These are phyloP conservation scores for Byssoonygena ceratinophila DNA, from an alignment of 2,329 filamentous ascomycete genomes.

Conservation along the genomic window DNA sequence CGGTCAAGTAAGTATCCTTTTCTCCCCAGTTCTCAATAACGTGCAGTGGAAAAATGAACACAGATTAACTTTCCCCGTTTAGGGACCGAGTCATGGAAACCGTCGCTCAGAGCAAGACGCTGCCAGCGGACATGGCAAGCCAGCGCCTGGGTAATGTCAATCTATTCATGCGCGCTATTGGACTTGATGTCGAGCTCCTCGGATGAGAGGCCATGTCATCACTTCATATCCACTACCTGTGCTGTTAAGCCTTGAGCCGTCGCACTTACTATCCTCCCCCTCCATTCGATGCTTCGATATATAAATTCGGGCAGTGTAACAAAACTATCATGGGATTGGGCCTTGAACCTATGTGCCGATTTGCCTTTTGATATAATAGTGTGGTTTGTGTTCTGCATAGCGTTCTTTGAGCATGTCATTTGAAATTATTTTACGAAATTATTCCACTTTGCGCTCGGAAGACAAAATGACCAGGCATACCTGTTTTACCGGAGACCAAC, in stretches of 20 bases:
- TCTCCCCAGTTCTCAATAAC: neutral
- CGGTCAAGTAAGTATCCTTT: conserved; percentile 58
- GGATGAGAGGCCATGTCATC: conserved; percentile 36
- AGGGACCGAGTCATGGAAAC: conserved; percentile 92
- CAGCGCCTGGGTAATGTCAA: conserved; percentile 86
- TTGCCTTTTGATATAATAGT: neutral
- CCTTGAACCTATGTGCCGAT: neutral
- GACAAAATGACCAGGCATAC: too few species aligned
- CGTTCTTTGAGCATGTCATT: neutral
- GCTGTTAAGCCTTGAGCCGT: neutral
- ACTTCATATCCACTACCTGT: neutral
- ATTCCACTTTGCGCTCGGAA: too few species aligned
- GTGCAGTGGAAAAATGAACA: neutral
- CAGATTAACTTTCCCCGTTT: neutral
- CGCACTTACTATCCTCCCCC: neutral
- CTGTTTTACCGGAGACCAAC: neutral
- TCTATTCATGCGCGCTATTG: conserved; percentile 95
- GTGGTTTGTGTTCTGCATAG: neutral
- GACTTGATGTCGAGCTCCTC: conserved; percentile 81
- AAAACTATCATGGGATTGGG: neutral
- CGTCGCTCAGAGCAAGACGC: conserved; percentile 73
- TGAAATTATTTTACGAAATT: neutral
- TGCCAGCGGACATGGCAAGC: conserved; percentile 74
- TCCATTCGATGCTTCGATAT: neutral
- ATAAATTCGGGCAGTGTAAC: neutral